Base-by-base conservation (phyloP, 2,329 filamentous ascomycete genomes). In the Cladobotryum mycophilum region DNA sequence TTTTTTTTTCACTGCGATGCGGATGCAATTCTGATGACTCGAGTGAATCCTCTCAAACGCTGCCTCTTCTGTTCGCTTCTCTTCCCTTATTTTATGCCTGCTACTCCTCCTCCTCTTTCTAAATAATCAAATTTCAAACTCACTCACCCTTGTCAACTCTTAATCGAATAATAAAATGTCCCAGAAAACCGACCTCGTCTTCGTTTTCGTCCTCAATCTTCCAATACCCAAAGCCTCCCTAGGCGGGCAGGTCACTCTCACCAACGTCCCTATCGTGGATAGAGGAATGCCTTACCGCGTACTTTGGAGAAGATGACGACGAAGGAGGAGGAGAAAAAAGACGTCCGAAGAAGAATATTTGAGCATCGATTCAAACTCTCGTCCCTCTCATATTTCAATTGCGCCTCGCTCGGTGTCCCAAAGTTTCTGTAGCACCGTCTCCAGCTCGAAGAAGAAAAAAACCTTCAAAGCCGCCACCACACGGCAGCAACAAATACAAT, bases 241-340 rank as follows among this genome's bases (percentile, higher is more conserved):
- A 12, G 20, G 15, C 20, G 17, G 34, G 9, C 15, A 38, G 11
- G 35, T 43, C 14, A 25, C 33, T 34, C 36, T 36, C 17, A n/a
- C 36, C 44, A 25, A 18, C 13, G n/a, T 40, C 30, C 36, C 30
- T 44, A 53, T 51, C 11, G 35, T 20, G 33, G 35, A 41, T 43
- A 35, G 15, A 43, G 22, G 11, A 34, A 22, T n/a, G 33, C 18
- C 36, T 48, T 17, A 7, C 20, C 14, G 14, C 36, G 38, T 41
- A 12, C 38, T 41, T 41, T 41, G 38, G 9, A 38, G 15, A 6
- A 6, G 15, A 38, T n/a, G n/a, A n/a, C n/a, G n/a, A 15, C n/a
- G n/a, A 37, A 38, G 36, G 9, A 30, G 8, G 9, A 30, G 25
- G 9, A 30, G 25, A 30, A 30, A 30, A 30, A 30, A 30, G 9